A percentile compares a stretch with the other conserved stretches of the same genome.
Conservation (phyloP, 495 filamentous ascomycete species). For the Penicillium herquei region DNA sequence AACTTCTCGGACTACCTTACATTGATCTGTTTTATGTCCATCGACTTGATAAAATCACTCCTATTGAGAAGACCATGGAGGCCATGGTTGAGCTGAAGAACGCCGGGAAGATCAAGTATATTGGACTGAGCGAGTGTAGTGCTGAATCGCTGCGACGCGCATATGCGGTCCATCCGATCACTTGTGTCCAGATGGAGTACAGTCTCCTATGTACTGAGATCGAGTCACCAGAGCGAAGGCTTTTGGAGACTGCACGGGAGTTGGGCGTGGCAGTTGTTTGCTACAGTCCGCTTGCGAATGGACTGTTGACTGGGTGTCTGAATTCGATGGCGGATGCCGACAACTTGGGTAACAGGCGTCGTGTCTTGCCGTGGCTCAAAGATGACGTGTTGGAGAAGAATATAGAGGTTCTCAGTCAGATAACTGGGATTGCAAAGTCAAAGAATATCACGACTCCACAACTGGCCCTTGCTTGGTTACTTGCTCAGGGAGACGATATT, state of each 20-base stretch:
- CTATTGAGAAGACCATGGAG: conserved; percentile 63
- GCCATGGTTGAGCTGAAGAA: conserved; percentile 49
- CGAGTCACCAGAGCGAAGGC: conserved; percentile 44
- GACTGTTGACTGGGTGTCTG: conserved; percentile 52
- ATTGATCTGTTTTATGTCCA: conserved; percentile 67
- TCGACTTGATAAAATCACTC: conserved; percentile 39
- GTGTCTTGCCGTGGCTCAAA: conserved; percentile 44
- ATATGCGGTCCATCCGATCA: conserved; percentile 55
- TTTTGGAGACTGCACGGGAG: conserved; percentile 58
- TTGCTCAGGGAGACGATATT: conserved; percentile 59
- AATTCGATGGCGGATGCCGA: conserved; percentile 46
- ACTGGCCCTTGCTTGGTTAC: conserved; percentile 56
- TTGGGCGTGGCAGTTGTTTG: conserved; percentile 62
- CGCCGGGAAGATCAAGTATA: conserved; percentile 57
- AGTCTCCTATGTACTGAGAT: conserved; percentile 58
- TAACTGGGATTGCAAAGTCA: conserved; percentile 42
- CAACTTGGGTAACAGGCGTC: conserved; percentile 37
- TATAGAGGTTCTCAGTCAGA: conserved; percentile 40
- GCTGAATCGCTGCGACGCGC: conserved; percentile 61
- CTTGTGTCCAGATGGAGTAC: conserved; percentile 68
- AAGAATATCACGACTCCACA: conserved; percentile 50
- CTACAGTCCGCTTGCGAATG: conserved; percentile 60
- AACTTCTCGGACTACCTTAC: conserved; percentile 46
- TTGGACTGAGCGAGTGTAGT: conserved; percentile 60
- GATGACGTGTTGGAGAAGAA: conserved; percentile 54